Evolutionary conservation across 2,329 filamentous ascomycete genomes (phyloP).

Genomic region (Hortaea sp.): DNA sequence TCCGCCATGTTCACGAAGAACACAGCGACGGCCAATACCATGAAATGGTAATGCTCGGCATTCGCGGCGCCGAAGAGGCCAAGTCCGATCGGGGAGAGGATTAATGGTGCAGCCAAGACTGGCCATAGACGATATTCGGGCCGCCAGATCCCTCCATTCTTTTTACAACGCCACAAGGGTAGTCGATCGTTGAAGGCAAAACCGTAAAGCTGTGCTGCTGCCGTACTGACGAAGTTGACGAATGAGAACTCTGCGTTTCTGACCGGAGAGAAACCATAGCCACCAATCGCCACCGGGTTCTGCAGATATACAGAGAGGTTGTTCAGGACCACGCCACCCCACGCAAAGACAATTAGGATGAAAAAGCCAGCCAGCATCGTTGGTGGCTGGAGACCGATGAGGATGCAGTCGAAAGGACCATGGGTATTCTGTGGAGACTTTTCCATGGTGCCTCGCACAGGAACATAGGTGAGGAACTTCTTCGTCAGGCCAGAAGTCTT

Average conservation of each 20-base stretch:
- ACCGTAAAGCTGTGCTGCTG: constrained; percentile 28
- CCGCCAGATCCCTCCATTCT: constrained; percentile 26
- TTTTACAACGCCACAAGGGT: constrained; percentile 25
- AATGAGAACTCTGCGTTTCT: constrained; percentile 33
- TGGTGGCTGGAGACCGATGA: constrained; percentile 19
- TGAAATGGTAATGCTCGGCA: constrained; percentile 33
- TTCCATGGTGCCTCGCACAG: not conserved
- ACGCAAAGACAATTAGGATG: constrained; percentile 26
- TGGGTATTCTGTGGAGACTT: not conserved
- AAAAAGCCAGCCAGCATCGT: constrained; percentile 31
- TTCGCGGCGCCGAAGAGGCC: constrained; percentile 31
- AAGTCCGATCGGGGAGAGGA: constrained; percentile 7
- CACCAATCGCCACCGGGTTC: constrained; percentile 25
- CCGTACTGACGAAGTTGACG: constrained; percentile 32
- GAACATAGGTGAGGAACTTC: not conserved
- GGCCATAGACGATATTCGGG: constrained; percentile 31
- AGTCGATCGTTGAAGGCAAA: constrained; percentile 31
- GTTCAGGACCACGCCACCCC: constrained; percentile 9
- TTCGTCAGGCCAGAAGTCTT: not conserved
- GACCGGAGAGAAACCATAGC: constrained; percentile 34
- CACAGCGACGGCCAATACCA: constrained; percentile 30
- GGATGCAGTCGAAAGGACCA: constrained; percentile 13
- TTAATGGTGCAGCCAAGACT: constrained; percentile 4
- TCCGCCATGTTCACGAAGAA: constrained; percentile 32
- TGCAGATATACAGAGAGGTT: constrained; percentile 27